Base-by-base conservation (phyloP, 768 basidiomycete genomes). In the Psilocybe azurescens region DNA sequence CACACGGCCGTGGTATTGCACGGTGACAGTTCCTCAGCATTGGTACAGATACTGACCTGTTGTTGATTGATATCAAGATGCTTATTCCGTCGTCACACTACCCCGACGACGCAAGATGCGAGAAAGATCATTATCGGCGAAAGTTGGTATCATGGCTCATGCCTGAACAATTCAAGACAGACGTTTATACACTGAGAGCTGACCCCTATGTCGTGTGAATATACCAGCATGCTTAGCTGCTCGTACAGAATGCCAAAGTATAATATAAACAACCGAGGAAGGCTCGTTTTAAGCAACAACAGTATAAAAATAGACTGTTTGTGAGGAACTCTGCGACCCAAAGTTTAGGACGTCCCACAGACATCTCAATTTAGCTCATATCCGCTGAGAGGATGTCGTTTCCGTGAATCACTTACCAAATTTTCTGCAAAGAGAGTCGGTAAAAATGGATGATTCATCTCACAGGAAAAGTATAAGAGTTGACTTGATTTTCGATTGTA, bases 391-490 rank as follows among this genome's bases (percentile, higher is more conserved):
- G 13, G 30, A 32, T 52, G 9, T 33, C 16, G 30, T 9, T 14
- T 33, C 8, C 14, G 11, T 5, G 18, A 11, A 0, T 20, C 24
- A 0, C 11, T 50, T 50, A 11, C 20, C 0, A 50, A 5, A 11
- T 24, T 9, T 28, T 10, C 28, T 11, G 11, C 49, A 28, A 7
- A 10, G 28, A 5, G 10, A 50, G 11, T 5, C 14, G 2, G 29
- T 52, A 28, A 11, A 44, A 56, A 41, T 11, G 60, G 53, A 49
- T 51, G 13, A 30, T 56, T 38, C 32, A 32, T 56, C 49, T 56
- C 55, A 33, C 33, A 56, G 54, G 39, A 61, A 61, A 61, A 30
- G 41, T 61, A 61, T 61, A 61, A 61, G 46, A 56, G 60, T 8
- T 14, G n/a, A 13, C 11, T 7, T 5, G 36, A 5, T 55, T 30